phyloP scores from a whole-genome alignment of 495 filamentous ascomycete species.

The Penicillium lagena region DNA sequence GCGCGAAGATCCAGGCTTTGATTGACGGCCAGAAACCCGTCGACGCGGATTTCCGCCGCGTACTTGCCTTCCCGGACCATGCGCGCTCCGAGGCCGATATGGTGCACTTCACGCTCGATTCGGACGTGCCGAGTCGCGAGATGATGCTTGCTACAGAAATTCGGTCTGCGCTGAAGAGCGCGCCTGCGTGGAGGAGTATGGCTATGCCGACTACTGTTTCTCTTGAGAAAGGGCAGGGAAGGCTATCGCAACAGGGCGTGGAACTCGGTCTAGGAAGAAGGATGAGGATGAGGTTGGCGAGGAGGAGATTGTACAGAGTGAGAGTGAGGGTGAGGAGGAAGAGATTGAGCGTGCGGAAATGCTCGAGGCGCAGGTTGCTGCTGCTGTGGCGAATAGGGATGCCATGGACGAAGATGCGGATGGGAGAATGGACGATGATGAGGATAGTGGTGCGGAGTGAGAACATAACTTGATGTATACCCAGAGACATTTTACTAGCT shows the following conservation, averaged over 20 bases:
- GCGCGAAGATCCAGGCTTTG: slow-evolving; percentile 59
- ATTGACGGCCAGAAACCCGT: slow-evolving; percentile 29
- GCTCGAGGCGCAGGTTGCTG: slow-evolving; percentile 22
- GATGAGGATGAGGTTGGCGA: neutral
- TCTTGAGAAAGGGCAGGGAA: slow-evolving; percentile 9
- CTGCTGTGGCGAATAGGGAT: slow-evolving; percentile 19
- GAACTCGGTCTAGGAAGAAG: slow-evolving; percentile 6
- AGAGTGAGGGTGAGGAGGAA: slow-evolving; percentile 33
- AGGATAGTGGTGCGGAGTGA: slow-evolving; percentile 7
- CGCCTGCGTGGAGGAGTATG: slow-evolving; percentile 27
- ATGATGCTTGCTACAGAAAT: slow-evolving; percentile 37
- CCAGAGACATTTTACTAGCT: neutral
- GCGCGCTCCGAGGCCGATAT: slow-evolving; percentile 21
- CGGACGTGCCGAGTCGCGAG: slow-evolving; percentile 11
- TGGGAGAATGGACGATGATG: slow-evolving; percentile 9
- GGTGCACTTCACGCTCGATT: slow-evolving; percentile 25
- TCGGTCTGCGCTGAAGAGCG: slow-evolving; percentile 29
- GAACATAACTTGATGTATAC: slow-evolving; percentile 5
- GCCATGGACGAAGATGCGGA: slow-evolving; percentile 9
- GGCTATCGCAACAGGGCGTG: slow-evolving; percentile 10
- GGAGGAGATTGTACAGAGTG: neutral
- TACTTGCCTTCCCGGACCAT: slow-evolving; percentile 40
- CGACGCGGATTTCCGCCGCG: slow-evolving; percentile 44
- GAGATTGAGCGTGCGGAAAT: slow-evolving; percentile 25
- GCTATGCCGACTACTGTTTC: slow-evolving; percentile 11